These are phyloP conservation scores for Globisporangium viniferum DNA, from an alignment of 352 stramenopile species.

Conservation along the genomic window DNA sequence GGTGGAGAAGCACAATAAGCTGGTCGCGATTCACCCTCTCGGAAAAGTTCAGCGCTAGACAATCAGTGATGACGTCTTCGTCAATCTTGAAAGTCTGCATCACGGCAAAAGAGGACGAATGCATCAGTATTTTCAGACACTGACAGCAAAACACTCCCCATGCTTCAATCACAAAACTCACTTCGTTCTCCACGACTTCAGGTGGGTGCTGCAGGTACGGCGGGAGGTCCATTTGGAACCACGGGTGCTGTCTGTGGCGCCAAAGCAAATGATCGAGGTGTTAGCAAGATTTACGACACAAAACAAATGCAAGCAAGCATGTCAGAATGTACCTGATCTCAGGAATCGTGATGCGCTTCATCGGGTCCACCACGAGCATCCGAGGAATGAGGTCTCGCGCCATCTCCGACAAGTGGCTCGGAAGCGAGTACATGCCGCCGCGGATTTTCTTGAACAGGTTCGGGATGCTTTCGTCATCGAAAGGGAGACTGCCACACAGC, in stretches of 20 bases:
- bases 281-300: background rate
- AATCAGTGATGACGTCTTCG: conserved; percentile 65
- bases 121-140: background rate
- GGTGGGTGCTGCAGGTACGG: conserved; percentile 96
- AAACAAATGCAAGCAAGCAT: background rate
- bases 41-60: conserved; percentile 50
- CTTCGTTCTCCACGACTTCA: conserved; percentile 95
- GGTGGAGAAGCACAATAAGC: conserved; percentile 49
- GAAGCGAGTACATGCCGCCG: conserved; percentile 97
- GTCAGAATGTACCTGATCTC: conserved; percentile 87
- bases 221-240: conserved; percentile 98
- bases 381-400: conserved; percentile 96
- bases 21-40: conserved; percentile 52
- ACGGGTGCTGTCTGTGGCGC: conserved; percentile 87
- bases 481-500: conserved; percentile 97
- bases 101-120: background rate
- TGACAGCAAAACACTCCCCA: background rate
- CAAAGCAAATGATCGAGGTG: background rate
- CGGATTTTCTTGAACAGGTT: conserved; percentile 99
- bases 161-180: conserved; percentile 22
- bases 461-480: conserved; percentile 98
- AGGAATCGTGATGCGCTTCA: conserved; percentile 98
- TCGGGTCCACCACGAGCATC: conserved; percentile 99
- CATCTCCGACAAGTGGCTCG: conserved; percentile 95
- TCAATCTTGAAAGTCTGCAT: conserved; percentile 76